These are phyloP conservation scores for Penicillium canescens DNA, from an alignment of 495 filamentous ascomycete species.

Conservation along the genomic window DNA sequence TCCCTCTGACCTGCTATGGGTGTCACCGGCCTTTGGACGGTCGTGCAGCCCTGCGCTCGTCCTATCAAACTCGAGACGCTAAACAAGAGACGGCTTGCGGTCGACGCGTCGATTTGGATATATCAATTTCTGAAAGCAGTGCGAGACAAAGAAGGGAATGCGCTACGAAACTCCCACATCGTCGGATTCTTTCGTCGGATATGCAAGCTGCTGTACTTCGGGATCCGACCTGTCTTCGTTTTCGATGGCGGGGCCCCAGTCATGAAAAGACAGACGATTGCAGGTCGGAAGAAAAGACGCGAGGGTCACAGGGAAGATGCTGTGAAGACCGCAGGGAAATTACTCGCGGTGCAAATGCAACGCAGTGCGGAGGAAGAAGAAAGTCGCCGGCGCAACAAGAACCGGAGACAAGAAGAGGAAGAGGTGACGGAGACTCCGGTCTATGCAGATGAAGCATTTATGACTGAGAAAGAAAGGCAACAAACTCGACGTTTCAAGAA, in stretches of 20 bases:
- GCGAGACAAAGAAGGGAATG: slow-evolving; percentile 96
- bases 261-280: slow-evolving; percentile 89
- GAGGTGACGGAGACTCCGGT: slow-evolving; percentile 72
- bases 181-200: slow-evolving; percentile 98
- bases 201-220: slow-evolving; percentile 93
- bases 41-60: slow-evolving; percentile 84
- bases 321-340: slow-evolving; percentile 79
- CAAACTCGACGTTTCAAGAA: slow-evolving; percentile 79
- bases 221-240: slow-evolving; percentile 96
- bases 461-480: slow-evolving; percentile 74
- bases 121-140: slow-evolving; percentile 99
- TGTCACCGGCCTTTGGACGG: slow-evolving; percentile 95
- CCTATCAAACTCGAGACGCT: slow-evolving; percentile 91
- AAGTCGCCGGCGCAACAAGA: slow-evolving; percentile 54
- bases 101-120: slow-evolving; percentile 99
- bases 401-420: slow-evolving; percentile 59
- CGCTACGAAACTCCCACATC: slow-evolving; percentile 89
- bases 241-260: slow-evolving; percentile 95
- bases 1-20: slow-evolving; percentile 63
- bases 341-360: slow-evolving; percentile 92
- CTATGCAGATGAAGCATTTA: slow-evolving; percentile 84
- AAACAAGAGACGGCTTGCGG: slow-evolving; percentile 89
- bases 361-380: slow-evolving; percentile 80
- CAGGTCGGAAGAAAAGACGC: slow-evolving; percentile 70
- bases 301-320: slow-evolving; percentile 95